These are phyloP conservation scores for Fusarium concolor DNA, from an alignment of 2,329 filamentous ascomycete species.

Conservation along the genomic window DNA sequence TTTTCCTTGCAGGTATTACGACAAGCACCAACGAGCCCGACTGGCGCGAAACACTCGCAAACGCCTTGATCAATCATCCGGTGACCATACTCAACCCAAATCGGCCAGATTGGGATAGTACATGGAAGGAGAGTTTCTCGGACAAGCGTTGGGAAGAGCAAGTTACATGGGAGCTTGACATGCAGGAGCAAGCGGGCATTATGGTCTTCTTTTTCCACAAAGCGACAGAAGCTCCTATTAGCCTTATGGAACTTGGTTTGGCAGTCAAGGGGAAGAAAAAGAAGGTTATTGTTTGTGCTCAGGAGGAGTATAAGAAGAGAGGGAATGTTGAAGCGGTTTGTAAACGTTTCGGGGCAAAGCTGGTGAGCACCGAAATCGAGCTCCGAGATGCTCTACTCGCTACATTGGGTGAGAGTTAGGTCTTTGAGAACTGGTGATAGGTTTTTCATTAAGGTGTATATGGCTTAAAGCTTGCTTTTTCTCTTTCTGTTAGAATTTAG, in stretches of 20 bases:
- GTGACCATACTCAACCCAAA: conserved; percentile 69
- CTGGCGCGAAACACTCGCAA: conserved; percentile 63
- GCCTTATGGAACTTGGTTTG: conserved; percentile 70
- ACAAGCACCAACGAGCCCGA: conserved; percentile 54
- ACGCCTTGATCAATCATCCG: conserved; percentile 56
- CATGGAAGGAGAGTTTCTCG: conserved; percentile 62
- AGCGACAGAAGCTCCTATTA: conserved; percentile 65
- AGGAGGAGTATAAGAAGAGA: conserved; percentile 64
- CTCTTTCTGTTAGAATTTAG: too few relatives aligned
- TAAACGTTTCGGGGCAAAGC: conserved; percentile 57
- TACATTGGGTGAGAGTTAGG: neutral
- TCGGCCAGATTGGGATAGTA: conserved; percentile 66
- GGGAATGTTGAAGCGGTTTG: conserved; percentile 72
- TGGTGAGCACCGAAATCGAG: conserved; percentile 57
- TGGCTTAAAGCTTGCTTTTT: too few relatives aligned
- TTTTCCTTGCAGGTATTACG: conserved; percentile 72
- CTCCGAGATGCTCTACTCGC: conserved; percentile 53
- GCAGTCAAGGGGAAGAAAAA: conserved; percentile 56
- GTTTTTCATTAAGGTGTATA: too few relatives aligned
- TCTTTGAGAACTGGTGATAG: too few relatives aligned
- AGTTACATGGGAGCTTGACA: conserved; percentile 71
- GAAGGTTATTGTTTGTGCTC: conserved; percentile 66
- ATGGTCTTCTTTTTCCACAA: conserved; percentile 68
- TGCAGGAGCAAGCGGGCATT: conserved; percentile 63
- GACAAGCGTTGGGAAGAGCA: conserved; percentile 64